These are phyloP conservation scores for Chlorella sp. DNA, from an alignment of 139 green algal genomes.

Conservation along the genomic window DNA sequence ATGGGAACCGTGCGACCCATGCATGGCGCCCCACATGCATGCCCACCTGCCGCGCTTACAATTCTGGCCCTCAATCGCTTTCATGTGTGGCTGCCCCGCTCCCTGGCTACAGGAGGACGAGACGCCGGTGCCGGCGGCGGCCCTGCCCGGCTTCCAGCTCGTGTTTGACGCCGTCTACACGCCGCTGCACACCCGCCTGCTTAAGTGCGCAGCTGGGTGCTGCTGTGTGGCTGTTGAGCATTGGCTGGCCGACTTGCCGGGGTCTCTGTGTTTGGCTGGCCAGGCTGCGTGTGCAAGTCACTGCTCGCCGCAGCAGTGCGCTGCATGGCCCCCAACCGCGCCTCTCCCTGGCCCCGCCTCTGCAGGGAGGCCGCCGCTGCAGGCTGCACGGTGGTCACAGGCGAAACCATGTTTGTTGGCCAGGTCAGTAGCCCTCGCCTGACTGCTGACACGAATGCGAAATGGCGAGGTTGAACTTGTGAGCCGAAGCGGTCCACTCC, in stretches of 20 bases:
- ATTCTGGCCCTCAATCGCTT: background rate
- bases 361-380: slow-evolving; percentile 26
- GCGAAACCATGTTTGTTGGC: slow-evolving; percentile 98
- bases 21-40: background rate
- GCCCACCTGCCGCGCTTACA: background rate
- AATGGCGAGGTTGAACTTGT: too few relatives aligned
- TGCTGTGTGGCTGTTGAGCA: too few relatives aligned
- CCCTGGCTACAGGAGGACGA: slow-evolving; percentile 41
- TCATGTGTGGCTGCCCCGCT: background rate
- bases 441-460: too few relatives aligned
- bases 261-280: too few relatives aligned
- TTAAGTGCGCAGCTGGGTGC: slow-evolving; percentile 37
- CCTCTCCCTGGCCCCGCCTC: background rate
- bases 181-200: slow-evolving; percentile 86
- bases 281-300: too few relatives aligned
- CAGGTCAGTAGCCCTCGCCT: too few relatives aligned
- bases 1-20: too few relatives aligned
- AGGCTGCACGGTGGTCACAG: slow-evolving; percentile 67
- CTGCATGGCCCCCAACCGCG: too few relatives aligned
- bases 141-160: slow-evolving; percentile 64
- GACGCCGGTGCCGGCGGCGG: slow-evolving; percentile 69
- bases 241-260: too few relatives aligned
- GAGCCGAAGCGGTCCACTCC: too few relatives aligned
- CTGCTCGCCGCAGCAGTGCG: too few relatives aligned
- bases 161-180: slow-evolving; percentile 99